Evolutionary conservation across 805 yeast species (phyloP).

Genomic region (Candida wancherniae): DNA sequence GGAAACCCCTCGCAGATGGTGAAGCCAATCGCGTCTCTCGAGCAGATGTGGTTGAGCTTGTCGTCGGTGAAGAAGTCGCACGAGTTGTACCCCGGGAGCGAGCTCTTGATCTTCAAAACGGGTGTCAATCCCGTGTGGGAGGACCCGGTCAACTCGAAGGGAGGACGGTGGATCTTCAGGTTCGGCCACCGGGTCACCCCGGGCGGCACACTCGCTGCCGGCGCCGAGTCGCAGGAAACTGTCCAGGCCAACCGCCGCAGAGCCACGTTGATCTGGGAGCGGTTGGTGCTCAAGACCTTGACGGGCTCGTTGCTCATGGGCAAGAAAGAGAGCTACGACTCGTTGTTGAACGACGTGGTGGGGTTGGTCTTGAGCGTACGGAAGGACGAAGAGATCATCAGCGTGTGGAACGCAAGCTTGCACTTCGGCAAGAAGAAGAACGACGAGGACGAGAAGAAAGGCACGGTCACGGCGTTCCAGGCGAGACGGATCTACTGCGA

Average conservation of each 20-base stretch:
- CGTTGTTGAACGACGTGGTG: slow-evolving; percentile 46
- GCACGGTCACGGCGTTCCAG: slow-evolving; percentile 38
- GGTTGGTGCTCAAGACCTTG: slow-evolving; percentile 47
- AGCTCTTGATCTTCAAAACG: slow-evolving; percentile 52
- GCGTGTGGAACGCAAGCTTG: slow-evolving; percentile 57
- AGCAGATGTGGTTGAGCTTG: slow-evolving; percentile 49
- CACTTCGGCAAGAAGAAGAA: slow-evolving; percentile 24
- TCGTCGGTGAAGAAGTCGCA: slow-evolving; percentile 34
- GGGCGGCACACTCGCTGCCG: slow-evolving; percentile 8
- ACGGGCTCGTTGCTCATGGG: slow-evolving; percentile 48
- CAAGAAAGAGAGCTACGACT: slow-evolving; percentile 30
- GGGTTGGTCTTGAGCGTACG: slow-evolving; percentile 60
- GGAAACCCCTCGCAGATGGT: slow-evolving; percentile 15
- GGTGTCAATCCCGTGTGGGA: slow-evolving; percentile 68
- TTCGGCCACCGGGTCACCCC: slow-evolving; percentile 33
- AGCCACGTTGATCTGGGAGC: slow-evolving; percentile 49
- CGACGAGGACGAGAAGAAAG: slow-evolving; percentile 21
- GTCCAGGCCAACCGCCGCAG: slow-evolving; percentile 27
- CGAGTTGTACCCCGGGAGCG: slow-evolving; percentile 43
- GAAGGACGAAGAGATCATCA: slow-evolving; percentile 53
- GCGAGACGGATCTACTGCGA: slow-evolving; percentile 45
- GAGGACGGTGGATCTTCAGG: slow-evolving; percentile 61
- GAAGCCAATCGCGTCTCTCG: slow-evolving; percentile 41
- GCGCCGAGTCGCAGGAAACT: slow-evolving; percentile 17
- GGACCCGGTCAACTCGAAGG: slow-evolving; percentile 54